These are phyloP conservation scores for Camelina neglecta DNA, from an alignment of 345 rosid genomes.

Conservation along the genomic window DNA sequence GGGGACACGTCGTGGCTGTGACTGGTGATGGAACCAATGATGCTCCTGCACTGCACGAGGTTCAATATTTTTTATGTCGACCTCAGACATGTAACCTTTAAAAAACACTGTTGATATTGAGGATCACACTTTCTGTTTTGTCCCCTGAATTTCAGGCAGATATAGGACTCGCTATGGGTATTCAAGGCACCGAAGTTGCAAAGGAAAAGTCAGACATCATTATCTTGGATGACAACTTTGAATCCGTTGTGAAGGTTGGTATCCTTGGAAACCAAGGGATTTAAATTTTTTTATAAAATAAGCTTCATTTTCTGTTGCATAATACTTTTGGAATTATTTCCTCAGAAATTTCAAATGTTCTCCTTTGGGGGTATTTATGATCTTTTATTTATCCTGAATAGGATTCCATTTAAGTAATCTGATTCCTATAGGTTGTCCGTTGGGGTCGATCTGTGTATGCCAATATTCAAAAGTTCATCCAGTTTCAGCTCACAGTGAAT, in stretches of 20 bases:
- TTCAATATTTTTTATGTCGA: conserved; percentile 30
- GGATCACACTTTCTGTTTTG: conserved; percentile 12
- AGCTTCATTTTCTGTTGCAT: conserved; percentile 3
- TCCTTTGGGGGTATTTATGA: not conserved
- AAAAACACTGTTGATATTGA: conserved; percentile 17
- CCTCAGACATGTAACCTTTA: not conserved
- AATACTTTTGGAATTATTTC: not conserved
- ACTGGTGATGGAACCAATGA: conserved; percentile 97
- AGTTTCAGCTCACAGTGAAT: conserved; percentile 95
- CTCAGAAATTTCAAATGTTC: not conserved
- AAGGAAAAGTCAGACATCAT: conserved; percentile 98
- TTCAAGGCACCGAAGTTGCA: conserved; percentile 98
- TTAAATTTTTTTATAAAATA: not conserved
- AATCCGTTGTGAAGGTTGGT: conserved; percentile 90
- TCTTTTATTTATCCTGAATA: not conserved
- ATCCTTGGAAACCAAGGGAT: not conserved
- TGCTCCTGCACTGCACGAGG: conserved; percentile 96
- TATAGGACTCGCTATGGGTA: conserved; percentile 98
- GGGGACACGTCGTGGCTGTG: conserved; percentile 83
- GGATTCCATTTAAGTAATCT: conserved; percentile 5
- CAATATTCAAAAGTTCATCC: conserved; percentile 97
- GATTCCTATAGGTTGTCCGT: conserved; percentile 72
- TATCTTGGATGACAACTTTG: conserved; percentile 90
- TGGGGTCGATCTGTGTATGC: conserved; percentile 99
- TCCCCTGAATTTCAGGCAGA: conserved; percentile 69